A percentile compares a stretch with the other conserved stretches of the same genome.
phyloP scores from a whole-genome alignment of 371 early-diverging fungal genomes.

The Mucor plumbeus region DNA sequence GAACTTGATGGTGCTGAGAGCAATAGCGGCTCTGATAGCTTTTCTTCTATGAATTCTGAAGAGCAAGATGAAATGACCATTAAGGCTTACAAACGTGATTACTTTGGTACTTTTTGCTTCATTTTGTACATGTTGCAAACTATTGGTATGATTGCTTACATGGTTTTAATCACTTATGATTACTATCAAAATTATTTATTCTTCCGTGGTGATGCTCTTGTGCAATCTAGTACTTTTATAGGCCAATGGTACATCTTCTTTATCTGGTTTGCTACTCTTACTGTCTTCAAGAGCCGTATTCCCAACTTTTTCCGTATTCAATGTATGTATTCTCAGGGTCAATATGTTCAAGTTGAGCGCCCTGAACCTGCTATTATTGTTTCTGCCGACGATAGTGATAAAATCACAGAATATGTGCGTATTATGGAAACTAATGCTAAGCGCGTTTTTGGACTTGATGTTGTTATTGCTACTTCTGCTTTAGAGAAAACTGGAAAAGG shows the following conservation, averaged over 20 bases:
- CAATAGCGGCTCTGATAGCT: neutral
- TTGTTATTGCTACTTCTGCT: constrained; percentile 44
- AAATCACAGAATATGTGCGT: constrained; percentile 18
- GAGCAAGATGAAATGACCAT: constrained; percentile 41
- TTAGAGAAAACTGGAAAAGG: constrained; percentile 57
- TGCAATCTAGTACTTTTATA: constrained; percentile 50
- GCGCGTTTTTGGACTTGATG: constrained; percentile 41
- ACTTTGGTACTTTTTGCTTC: constrained; percentile 35
- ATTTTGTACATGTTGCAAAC: constrained; percentile 39
- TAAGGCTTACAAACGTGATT: constrained; percentile 46
- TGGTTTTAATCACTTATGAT: constrained; percentile 44
- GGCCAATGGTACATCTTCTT: constrained; percentile 71
- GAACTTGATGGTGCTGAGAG: neutral
- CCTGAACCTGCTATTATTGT: constrained; percentile 38
- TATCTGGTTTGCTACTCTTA: constrained; percentile 66
- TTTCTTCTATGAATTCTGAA: constrained; percentile 10
- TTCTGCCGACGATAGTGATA: constrained; percentile 16
- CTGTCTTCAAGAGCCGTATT: constrained; percentile 48
- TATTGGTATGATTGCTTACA: constrained; percentile 41
- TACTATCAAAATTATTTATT: constrained; percentile 42
- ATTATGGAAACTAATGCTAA: constrained; percentile 34
- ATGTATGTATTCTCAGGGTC: constrained; percentile 55
- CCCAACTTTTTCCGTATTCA: constrained; percentile 75
- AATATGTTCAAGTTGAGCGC: constrained; percentile 73
- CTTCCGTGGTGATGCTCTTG: constrained; percentile 37